phyloP scores from a whole-genome alignment of 2,329 filamentous ascomycete genomes.

The Didymella keratinophila region DNA sequence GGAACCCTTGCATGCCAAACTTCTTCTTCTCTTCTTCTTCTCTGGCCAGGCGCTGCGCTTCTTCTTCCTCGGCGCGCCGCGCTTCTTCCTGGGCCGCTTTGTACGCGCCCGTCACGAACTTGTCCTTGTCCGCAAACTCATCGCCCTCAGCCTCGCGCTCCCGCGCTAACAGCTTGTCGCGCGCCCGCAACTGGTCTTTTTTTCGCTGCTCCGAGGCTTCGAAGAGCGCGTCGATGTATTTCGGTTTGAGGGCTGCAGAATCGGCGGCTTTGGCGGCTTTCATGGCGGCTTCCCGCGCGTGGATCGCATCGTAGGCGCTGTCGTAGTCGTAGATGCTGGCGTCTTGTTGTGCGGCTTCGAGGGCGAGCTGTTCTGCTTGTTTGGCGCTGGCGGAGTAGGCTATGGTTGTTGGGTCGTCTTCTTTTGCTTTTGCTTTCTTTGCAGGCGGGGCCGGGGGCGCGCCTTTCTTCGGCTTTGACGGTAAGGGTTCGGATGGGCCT shows the following conservation, averaged over 20 bases:
- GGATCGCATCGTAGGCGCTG: constrained; percentile 78
- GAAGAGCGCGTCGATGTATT: constrained; percentile 79
- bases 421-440: constrained; percentile 49
- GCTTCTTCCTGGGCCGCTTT: constrained; percentile 83
- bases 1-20: constrained; percentile 80
- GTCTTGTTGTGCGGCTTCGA: constrained; percentile 72
- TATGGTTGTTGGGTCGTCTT: constrained; percentile 47
- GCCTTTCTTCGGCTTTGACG: constrained; percentile 49
- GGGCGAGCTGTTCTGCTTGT: constrained; percentile 68
- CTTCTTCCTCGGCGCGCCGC: constrained; percentile 72
- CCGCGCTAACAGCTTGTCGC: constrained; percentile 79
- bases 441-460: constrained; percentile 44
- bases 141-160: constrained; percentile 84
- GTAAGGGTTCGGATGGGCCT: constrained; percentile 32
- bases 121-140: constrained; percentile 82
- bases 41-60: constrained; percentile 70
- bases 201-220: constrained; percentile 78
- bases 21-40: constrained; percentile 70
- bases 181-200: constrained; percentile 77
- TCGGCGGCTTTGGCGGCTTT: constrained; percentile 58
- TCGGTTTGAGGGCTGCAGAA: constrained; percentile 69
- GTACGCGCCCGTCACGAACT: constrained; percentile 85
- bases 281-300: constrained; percentile 63
- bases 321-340: constrained; percentile 87
- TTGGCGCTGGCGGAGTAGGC: constrained; percentile 73